Base-by-base conservation (phyloP, 2,329 filamentous ascomycete genomes). In the Cryphonectria nitschkei region DNA sequence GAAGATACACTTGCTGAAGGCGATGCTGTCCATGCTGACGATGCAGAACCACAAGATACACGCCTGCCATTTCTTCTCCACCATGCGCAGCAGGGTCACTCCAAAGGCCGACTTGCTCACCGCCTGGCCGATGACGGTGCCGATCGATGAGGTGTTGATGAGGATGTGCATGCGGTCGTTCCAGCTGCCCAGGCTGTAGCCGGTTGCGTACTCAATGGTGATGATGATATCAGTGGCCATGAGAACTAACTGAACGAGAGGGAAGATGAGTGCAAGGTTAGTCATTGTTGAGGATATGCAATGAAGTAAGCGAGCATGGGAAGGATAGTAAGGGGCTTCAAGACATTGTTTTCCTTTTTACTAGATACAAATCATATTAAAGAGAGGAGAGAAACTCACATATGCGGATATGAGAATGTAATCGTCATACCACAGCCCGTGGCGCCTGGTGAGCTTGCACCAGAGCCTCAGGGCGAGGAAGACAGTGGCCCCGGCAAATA, bases 151-250 rank as follows among this genome's bases (percentile, higher is more conserved):
- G 16, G 79, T 76, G 73, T 83, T 84, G 79, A 87, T 86, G 69
- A 87, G 78, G 73, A 86, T 86, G 74, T 85, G 84, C 84, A 86
- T 86, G 68, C 80, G 81, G 72, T 85, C 83, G 70, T 84, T 82
- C 85, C 85, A 87, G 26, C 78, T 75, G n/a, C 82, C 76, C 0
- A 78, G 76, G 6, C 85, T 81, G 72, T 86, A 86, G 66, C 84
- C 85, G 9, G 82, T 85, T 8, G 81, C 83, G 69, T 83, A 87
- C 70, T 86, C 78, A 64, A 82, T 73, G 1, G 82, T 76, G 68
- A 86, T 86, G 22, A 86, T 74, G 64, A 76, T 81, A 72, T 86
- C 81, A 75, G 83, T 86, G 52, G 77, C 76, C n/a, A 84, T 76
- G 4, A 85, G 78, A 26, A 62, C 29, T 29, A 64, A 39, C n/a